These are phyloP conservation scores for Suzukiozyma palmioleophila DNA, from an alignment of 1,139 yeast genomes.

Conservation along the genomic window DNA sequence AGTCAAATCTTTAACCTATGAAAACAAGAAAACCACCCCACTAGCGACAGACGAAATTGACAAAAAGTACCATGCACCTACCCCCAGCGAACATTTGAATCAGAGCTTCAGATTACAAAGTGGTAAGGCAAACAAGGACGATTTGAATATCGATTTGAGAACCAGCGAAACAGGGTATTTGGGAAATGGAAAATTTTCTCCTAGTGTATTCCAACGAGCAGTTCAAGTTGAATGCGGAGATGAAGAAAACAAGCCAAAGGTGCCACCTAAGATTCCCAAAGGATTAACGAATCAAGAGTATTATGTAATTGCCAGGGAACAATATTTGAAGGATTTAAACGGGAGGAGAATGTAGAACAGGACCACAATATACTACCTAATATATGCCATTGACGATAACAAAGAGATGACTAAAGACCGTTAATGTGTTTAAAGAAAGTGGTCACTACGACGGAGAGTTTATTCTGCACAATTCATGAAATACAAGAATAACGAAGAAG, in stretches of 20 bases:
- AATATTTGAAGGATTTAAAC: constrained; percentile 38
- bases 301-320: constrained; percentile 40
- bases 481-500: no score
- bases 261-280: constrained; percentile 53
- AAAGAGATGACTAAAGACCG: constrained; percentile 5
- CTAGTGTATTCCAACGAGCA: constrained; percentile 34
- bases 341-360: constrained; percentile 27
- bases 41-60: constrained; percentile 35
- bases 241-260: constrained; percentile 36
- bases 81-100: constrained; percentile 39
- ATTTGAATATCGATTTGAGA: constrained; percentile 21
- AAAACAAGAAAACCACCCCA: constrained; percentile 14
- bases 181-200: constrained; percentile 42
- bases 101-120: constrained; percentile 18
- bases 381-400: no score
- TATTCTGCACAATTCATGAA: no score
- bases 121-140: constrained; percentile 17
- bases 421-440: neutral
- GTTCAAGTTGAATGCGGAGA: constrained; percentile 13
- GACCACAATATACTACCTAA: neutral
- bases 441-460: no score
- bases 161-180: constrained; percentile 30
- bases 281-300: constrained; percentile 48
- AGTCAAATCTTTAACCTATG: constrained; percentile 25
- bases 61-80: constrained; percentile 44